phyloP scores from a whole-genome alignment of 805 yeast genomes.

The Candida hispaniensis region DNA sequence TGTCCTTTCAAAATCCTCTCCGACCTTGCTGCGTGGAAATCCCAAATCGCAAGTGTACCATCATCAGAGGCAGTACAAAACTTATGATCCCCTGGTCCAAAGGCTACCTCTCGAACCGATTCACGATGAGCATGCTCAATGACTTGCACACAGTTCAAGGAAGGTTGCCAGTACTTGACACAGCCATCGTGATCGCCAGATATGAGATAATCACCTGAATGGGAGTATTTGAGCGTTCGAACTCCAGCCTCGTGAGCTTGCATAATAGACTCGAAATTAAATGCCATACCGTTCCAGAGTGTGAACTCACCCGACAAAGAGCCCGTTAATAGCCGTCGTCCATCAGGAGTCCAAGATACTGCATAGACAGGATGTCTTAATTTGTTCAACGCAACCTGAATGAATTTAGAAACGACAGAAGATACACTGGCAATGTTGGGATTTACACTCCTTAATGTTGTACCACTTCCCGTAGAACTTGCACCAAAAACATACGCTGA shows the following conservation, averaged over 20 bases:
- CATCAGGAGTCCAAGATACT: conserved; percentile 95
- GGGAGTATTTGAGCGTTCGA: conserved; percentile 67
- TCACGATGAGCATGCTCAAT: conserved; percentile 61
- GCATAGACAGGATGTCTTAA: conserved; percentile 84
- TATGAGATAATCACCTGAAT: conserved; percentile 87
- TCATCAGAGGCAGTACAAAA: conserved; percentile 95
- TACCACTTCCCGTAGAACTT: conserved; percentile 49
- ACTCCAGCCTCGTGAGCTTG: conserved; percentile 96
- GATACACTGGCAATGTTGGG: conserved; percentile 11
- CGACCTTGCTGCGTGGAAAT: conserved; percentile 45
- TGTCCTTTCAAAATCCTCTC: conserved; percentile 80
- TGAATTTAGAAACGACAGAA: conserved; percentile 49
- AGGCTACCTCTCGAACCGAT: conserved; percentile 75
- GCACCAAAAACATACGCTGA: conserved; percentile 43
- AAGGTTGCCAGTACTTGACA: conserved; percentile 95
- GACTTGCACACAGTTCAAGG: conserved; percentile 85
- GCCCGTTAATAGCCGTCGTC: conserved; percentile 79
- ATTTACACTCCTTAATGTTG: conserved; percentile 22
- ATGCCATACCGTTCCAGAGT: conserved; percentile 91
- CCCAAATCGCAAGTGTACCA: conserved; percentile 83
- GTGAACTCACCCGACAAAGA: conserved; percentile 93
- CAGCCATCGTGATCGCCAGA: conserved; percentile 90
- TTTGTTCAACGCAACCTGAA: conserved; percentile 83
- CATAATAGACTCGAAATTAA: conserved; percentile 93
- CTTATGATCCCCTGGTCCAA: conserved; percentile 81